phyloP scores from a whole-genome alignment of 1,284 basidiomycete genomes.

The Trichosporon sp. region DNA sequence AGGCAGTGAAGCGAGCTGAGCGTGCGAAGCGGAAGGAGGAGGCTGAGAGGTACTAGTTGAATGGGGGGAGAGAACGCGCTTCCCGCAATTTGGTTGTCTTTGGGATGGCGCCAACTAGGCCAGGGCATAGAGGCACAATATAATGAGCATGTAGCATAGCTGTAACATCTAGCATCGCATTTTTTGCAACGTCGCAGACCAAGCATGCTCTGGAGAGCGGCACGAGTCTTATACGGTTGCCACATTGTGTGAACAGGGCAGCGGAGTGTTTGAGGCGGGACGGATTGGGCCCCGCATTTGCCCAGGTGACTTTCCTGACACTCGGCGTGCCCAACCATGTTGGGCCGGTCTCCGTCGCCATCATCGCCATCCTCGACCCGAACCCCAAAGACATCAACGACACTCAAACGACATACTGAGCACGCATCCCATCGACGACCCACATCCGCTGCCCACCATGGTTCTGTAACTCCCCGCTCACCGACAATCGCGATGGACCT shows the following conservation, averaged over 20 bases:
- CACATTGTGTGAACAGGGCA: too few relatives aligned
- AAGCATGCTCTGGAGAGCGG: not conserved
- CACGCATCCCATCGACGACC: not conserved
- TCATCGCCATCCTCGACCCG: not conserved
- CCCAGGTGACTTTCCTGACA: not conserved
- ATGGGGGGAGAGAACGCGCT: too few relatives aligned
- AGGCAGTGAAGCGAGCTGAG: slow-evolving; percentile 29
- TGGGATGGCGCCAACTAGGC: not conserved
- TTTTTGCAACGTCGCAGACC: not conserved
- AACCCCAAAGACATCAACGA: not conserved
- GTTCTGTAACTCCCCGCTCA: not conserved
- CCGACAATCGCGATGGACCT: slow-evolving; percentile 8
- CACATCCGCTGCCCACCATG: not conserved
- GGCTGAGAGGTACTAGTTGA: slow-evolving; percentile 29
- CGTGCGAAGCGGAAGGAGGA: slow-evolving; percentile 26
- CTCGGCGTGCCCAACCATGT: not conserved
- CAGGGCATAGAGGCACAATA: not conserved
- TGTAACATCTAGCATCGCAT: not conserved
- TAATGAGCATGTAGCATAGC: not conserved
- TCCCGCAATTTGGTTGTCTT: too few relatives aligned
- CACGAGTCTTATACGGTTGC: not conserved
- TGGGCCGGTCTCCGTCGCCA: not conserved
- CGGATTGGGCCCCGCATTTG: not conserved
- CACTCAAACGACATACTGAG: not conserved
- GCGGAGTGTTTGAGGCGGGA: not conserved